Percentiles rank a stretch among this genome's conserved stretches.
Conservation (phyloP, 306 rosid genomes). For the Herpetospermum pedunculosum region DNA sequence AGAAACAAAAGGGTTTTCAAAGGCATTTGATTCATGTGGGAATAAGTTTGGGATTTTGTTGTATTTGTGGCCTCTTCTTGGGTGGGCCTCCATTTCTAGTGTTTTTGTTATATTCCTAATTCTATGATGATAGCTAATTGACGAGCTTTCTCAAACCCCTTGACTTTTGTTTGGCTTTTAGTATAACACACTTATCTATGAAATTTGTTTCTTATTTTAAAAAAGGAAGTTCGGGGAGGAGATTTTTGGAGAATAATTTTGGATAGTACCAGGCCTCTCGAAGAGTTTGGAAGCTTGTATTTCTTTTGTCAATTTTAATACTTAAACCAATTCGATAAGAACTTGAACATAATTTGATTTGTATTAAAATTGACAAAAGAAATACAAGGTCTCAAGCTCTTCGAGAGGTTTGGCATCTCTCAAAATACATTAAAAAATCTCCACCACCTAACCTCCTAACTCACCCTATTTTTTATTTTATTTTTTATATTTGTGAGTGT, state of each 20-base stretch:
- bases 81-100: background rate
- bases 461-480: background rate
- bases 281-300: background rate
- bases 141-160: background rate
- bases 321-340: background rate
- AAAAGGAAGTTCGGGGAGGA: background rate
- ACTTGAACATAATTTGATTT: background rate
- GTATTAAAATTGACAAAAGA: background rate
- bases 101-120: background rate
- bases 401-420: background rate
- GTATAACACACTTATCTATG: background rate
- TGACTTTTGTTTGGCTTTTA: background rate
- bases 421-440: background rate
- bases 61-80: background rate
- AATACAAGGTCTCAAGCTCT: background rate
- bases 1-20: background rate
- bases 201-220: background rate
- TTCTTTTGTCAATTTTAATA: background rate
- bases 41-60: background rate
- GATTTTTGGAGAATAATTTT: background rate
- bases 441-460: background rate
- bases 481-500: too few species aligned
- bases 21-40: background rate
- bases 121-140: background rate
- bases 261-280: background rate